Evolutionary conservation across 1,284 basidiomycete genomes (phyloP).

Genomic region (Trametes sp.): DNA sequence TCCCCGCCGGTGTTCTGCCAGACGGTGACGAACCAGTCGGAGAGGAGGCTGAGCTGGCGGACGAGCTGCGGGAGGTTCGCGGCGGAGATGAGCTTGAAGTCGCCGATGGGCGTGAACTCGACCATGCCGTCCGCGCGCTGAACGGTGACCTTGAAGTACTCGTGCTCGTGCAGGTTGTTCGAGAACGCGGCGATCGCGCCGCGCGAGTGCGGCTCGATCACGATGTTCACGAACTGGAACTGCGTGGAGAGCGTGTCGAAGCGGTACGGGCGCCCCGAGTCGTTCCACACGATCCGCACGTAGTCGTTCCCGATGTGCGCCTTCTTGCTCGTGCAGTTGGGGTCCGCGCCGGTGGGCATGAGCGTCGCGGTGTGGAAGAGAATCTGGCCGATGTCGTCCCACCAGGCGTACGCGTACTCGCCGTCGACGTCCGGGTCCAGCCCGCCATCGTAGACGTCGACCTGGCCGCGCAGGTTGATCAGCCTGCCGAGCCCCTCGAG

Average conservation of each 20-base stretch:
- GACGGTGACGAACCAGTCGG: constrained; percentile 89
- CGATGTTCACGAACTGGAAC: constrained; percentile 98
- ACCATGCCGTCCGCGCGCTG: constrained; percentile 89
- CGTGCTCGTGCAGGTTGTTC: constrained; percentile 81
- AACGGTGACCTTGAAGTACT: constrained; percentile 92
- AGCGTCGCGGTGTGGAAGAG: constrained; percentile 97
- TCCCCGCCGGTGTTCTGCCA: constrained; percentile 80
- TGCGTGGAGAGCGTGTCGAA: constrained; percentile 93
- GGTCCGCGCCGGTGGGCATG: constrained; percentile 86
- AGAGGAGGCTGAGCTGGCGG: constrained; percentile 84
- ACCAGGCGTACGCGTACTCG: constrained; percentile 98
- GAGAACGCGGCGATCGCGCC: constrained; percentile 85
- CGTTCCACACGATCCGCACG: constrained; percentile 97
- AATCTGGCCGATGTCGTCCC: constrained; percentile 97
- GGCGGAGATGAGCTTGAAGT: constrained; percentile 92
- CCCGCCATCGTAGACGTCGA: constrained; percentile 95
- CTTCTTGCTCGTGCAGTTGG: constrained; percentile 87
- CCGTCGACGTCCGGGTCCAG: constrained; percentile 89
- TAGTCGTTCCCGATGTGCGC: constrained; percentile 95
- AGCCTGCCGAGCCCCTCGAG: constrained; percentile 89
- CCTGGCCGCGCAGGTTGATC: constrained; percentile 90
- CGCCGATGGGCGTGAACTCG: constrained; percentile 89
- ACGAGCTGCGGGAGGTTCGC: constrained; percentile 84
- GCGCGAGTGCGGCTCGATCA: constrained; percentile 93
- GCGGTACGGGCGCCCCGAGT: constrained; percentile 85